phyloP scores from a whole-genome alignment of 176 grass and related monocot genomes.

The Eremochloa ophiuroides region DNA sequence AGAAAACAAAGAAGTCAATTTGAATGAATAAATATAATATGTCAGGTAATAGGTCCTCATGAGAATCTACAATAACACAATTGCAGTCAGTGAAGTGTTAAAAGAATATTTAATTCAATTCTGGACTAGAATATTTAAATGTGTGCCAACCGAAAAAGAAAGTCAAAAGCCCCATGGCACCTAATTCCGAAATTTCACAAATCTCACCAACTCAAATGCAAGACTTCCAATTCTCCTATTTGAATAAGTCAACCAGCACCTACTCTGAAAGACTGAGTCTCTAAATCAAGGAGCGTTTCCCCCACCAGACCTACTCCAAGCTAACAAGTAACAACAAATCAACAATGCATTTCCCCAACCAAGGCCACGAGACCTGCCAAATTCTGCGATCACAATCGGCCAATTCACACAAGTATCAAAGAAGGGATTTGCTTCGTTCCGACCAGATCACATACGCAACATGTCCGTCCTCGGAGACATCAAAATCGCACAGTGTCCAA shows the following conservation, averaged over 20 bases:
- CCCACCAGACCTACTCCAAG: background rate
- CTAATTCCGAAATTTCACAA: background rate
- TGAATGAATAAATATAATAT: background rate
- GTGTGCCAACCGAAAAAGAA: no score
- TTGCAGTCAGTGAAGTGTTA: background rate
- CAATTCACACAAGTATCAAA: background rate
- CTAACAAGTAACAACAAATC: background rate
- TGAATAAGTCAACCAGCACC: conserved; percentile 4
- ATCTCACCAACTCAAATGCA: background rate
- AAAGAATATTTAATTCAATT: no score
- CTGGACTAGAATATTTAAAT: no score
- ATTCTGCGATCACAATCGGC: background rate
- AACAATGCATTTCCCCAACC: background rate
- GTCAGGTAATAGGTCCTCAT: no score
- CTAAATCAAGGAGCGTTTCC: background rate
- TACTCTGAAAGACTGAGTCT: background rate
- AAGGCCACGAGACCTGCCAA: background rate
- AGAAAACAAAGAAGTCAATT: conserved; percentile 23
- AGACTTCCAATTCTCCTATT: background rate
- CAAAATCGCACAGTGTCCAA: no score
- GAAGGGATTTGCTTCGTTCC: background rate
- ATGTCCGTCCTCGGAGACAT: no score
- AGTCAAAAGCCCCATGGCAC: no score
- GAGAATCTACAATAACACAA: no score
- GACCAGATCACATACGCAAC: background rate